These are phyloP conservation scores for Monosporascus sp. DNA, from an alignment of 2,329 filamentous ascomycete genomes.

Conservation along the genomic window DNA sequence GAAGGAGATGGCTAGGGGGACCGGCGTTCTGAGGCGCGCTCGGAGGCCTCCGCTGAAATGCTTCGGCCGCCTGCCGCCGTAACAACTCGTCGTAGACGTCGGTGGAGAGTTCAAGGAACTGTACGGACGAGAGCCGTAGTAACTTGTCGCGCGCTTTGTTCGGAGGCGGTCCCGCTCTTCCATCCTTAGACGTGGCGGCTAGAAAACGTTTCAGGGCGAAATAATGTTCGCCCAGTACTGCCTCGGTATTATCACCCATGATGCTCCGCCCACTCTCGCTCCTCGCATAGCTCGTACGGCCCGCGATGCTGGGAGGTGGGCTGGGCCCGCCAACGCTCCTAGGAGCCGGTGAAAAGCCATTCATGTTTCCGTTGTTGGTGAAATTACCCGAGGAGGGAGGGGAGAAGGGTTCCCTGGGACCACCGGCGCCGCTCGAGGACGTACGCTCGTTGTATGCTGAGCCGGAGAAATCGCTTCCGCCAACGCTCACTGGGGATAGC, in stretches of 20 bases:
- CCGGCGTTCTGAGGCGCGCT: slow-evolving; percentile 43
- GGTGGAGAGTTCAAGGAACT: slow-evolving; percentile 96
- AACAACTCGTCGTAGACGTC: slow-evolving; percentile 95
- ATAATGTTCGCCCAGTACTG: slow-evolving; percentile 74
- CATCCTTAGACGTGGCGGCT: slow-evolving; percentile 63
- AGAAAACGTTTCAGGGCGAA: slow-evolving; percentile 71
- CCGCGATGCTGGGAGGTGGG: slow-evolving; percentile 80
- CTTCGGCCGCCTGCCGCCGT: slow-evolving; percentile 60
- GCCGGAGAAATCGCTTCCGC: slow-evolving; percentile 76
- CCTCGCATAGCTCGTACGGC: slow-evolving; percentile 73
- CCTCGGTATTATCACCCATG: slow-evolving; percentile 55
- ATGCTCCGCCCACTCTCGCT: slow-evolving; percentile 59
- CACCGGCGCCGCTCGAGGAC: not conserved
- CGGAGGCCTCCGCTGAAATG: slow-evolving; percentile 50
- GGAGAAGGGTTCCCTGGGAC: slow-evolving; percentile 50
- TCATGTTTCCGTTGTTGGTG: slow-evolving; percentile 48
- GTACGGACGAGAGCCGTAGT: slow-evolving; percentile 78
- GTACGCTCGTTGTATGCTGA: slow-evolving; percentile 34
- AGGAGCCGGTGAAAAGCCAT: slow-evolving; percentile 51
- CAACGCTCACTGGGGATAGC: slow-evolving; percentile 76
- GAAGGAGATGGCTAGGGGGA: slow-evolving; percentile 69
- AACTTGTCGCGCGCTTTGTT: slow-evolving; percentile 95
- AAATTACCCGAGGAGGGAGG: slow-evolving; percentile 64
- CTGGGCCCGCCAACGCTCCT: slow-evolving; percentile 63
- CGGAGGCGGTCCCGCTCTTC: slow-evolving; percentile 66